Percentiles rank a stretch among this genome's conserved stretches.
Evolutionary conservation across 495 filamentous ascomycete species (phyloP).

Genomic region (Talaromyces stipitatus): DNA sequence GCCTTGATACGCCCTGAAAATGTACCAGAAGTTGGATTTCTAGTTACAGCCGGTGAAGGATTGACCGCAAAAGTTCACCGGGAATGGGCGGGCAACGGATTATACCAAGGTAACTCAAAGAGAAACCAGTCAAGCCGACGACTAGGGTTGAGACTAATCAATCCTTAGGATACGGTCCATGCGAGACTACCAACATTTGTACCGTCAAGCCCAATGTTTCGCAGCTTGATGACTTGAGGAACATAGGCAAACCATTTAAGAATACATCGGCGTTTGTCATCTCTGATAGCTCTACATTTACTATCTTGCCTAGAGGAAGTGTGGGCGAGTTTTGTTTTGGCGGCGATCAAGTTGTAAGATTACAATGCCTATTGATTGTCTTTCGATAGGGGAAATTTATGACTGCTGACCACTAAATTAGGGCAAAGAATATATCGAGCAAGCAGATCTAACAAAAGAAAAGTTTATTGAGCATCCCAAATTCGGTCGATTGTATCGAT

Average conservation of each 20-base stretch:
- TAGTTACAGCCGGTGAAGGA: slow-evolving; percentile 65
- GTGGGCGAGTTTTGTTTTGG: slow-evolving; percentile 77
- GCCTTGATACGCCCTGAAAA: slow-evolving; percentile 53
- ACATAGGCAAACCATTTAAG: slow-evolving; percentile 55
- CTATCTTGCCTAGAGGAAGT: slow-evolving; percentile 53
- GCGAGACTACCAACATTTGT: slow-evolving; percentile 69
- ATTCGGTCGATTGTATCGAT: slow-evolving; percentile 62
- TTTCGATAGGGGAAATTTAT: neutral
- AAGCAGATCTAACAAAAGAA: slow-evolving; percentile 41
- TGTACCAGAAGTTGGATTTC: slow-evolving; percentile 56
- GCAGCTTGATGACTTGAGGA: slow-evolving; percentile 38
- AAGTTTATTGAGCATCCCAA: slow-evolving; percentile 59
- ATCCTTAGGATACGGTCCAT: slow-evolving; percentile 54
- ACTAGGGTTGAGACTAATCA: slow-evolving; percentile 6
- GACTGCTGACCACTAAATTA: slow-evolving; percentile 3
- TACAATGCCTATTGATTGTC: neutral
- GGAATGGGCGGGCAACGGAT: slow-evolving; percentile 55
- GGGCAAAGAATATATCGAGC: slow-evolving; percentile 57
- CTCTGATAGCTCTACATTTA: slow-evolving; percentile 24
- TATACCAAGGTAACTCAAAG: slow-evolving; percentile 52
- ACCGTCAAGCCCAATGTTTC: slow-evolving; percentile 47
- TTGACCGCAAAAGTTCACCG: slow-evolving; percentile 57
- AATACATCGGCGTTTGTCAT: slow-evolving; percentile 70
- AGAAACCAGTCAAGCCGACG: neutral
- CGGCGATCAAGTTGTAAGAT: slow-evolving; percentile 60